A percentile compares a stretch with the other conserved stretches of the same genome.
phyloP scores from a whole-genome alignment of 2,329 filamentous ascomycete species.

The Colletotrichum spinosum region DNA sequence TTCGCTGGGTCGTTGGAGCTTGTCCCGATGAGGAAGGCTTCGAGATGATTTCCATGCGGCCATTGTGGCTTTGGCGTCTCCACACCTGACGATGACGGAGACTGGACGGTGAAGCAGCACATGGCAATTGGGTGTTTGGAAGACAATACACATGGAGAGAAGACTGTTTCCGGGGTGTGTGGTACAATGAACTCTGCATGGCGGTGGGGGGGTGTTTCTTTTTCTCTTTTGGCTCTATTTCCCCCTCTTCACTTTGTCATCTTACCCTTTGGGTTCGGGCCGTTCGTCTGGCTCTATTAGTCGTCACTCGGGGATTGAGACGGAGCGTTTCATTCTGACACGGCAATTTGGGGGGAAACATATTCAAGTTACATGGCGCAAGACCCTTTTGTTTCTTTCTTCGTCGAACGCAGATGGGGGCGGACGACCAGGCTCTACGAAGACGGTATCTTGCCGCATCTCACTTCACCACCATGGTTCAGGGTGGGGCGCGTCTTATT shows the following conservation, averaged over 20 bases:
- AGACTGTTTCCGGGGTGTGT: neutral
- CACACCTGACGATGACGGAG: conserved; percentile 23
- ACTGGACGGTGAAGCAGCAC: neutral
- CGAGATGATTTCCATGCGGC: conserved; percentile 32
- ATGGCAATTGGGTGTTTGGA: conserved; percentile 17
- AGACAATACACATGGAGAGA: neutral
- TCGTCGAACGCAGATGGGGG: conserved; percentile 9
- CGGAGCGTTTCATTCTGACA: no score
- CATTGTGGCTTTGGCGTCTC: conserved; percentile 31
- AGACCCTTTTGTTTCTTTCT: neutral
- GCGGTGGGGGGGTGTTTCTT: conserved; percentile 17
- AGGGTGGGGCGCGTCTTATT: neutral
- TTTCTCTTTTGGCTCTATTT: neutral
- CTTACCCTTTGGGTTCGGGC: neutral
- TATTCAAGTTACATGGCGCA: no score
- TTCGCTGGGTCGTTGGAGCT: conserved; percentile 4
- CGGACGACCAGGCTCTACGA: neutral
- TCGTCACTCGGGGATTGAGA: no score
- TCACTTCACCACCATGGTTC: no score
- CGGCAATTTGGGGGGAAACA: no score
- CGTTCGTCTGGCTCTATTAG: no score
- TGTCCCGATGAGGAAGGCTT: conserved; percentile 31
- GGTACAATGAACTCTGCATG: conserved; percentile 23
- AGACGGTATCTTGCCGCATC: conserved; percentile 1
- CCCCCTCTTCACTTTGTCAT: neutral